A percentile compares a stretch with the other conserved stretches of the same genome.
phyloP scores from a whole-genome alignment of 352 stramenopile genomes.

The Chrysophaeum taylorii region DNA sequence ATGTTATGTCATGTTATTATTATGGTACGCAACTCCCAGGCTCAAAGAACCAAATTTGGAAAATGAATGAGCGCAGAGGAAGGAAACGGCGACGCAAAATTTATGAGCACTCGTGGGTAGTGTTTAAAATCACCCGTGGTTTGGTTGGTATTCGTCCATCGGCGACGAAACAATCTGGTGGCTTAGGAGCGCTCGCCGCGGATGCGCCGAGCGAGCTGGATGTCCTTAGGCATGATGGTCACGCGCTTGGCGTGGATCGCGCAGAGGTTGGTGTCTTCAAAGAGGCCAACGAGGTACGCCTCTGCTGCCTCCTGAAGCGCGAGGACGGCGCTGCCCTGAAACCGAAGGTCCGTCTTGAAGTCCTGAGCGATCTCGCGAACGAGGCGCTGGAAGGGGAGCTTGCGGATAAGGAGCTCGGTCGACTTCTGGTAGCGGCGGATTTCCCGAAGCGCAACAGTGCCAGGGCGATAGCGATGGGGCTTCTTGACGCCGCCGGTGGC shows the following conservation, averaged over 20 bases:
- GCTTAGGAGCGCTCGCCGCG: conserved; percentile 39
- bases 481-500: conserved; percentile 58
- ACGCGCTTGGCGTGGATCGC: conserved; percentile 82
- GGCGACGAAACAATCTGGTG: too few relatives aligned
- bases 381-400: conserved; percentile 61
- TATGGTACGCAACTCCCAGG: too few relatives aligned
- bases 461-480: conserved; percentile 61
- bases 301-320: conserved; percentile 73
- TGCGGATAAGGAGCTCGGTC: conserved; percentile 65
- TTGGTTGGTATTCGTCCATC: too few relatives aligned
- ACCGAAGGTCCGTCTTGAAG: conserved; percentile 70
- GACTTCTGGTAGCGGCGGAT: conserved; percentile 73
- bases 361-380: conserved; percentile 60
- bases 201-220: conserved; percentile 76
- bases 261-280: conserved; percentile 80
- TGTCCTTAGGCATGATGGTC: conserved; percentile 87
- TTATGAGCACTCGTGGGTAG: too few relatives aligned
- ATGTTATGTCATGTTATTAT: too few relatives aligned
- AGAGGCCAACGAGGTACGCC: conserved; percentile 75
- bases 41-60: too few relatives aligned
- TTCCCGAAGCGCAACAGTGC: conserved; percentile 73
- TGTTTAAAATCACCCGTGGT: too few relatives aligned
- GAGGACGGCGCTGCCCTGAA: conserved; percentile 67
- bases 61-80: too few relatives aligned
- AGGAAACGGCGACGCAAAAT: too few relatives aligned